A percentile compares a stretch with the other conserved stretches of the same genome.
Conservation (phyloP, 2,329 filamentous ascomycete genomes). For the Hypomyces rosellus region DNA sequence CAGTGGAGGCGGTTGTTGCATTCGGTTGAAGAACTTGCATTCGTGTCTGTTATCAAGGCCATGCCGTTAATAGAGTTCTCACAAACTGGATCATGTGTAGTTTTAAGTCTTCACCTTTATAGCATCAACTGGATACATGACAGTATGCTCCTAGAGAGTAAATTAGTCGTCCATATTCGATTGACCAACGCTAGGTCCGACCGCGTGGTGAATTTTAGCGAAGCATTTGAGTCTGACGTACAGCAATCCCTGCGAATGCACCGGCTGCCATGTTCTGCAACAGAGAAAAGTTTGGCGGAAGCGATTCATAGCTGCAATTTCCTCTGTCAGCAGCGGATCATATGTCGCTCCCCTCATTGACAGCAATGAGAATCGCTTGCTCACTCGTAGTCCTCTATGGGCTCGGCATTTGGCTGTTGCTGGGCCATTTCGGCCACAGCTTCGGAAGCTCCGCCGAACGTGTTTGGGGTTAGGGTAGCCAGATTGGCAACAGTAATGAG, state of each 20-base stretch:
- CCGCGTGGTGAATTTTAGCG: not conserved
- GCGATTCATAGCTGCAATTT: slow-evolving; percentile 70
- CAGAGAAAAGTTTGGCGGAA: slow-evolving; percentile 91
- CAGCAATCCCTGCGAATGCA: slow-evolving; percentile 93
- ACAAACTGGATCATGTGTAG: not conserved
- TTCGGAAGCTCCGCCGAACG: slow-evolving; percentile 57
- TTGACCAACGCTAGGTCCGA: not conserved
- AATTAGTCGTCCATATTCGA: slow-evolving; percentile 12
- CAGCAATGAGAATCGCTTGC: slow-evolving; percentile 17
- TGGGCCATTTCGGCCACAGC: slow-evolving; percentile 66
- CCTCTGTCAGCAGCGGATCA: not conserved
- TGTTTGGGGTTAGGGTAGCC: slow-evolving; percentile 54
- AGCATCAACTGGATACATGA: slow-evolving; percentile 98
- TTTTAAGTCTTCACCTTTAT: slow-evolving; percentile 67
- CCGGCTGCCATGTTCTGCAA: slow-evolving; percentile 92
- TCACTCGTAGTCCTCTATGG: slow-evolving; percentile 61
- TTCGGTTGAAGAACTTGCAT: slow-evolving; percentile 94
- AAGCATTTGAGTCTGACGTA: slow-evolving; percentile 38
- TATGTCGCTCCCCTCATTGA: not conserved
- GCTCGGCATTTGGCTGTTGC: slow-evolving; percentile 61
- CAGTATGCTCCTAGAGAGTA: slow-evolving; percentile 74
- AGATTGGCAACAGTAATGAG: slow-evolving; percentile 44
- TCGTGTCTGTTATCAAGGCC: slow-evolving; percentile 60
- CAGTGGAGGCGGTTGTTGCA: slow-evolving; percentile 74
- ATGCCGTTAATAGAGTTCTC: not conserved